These are phyloP conservation scores for Hypoxylon fragiforme DNA, from an alignment of 495 filamentous ascomycete genomes.

Conservation along the genomic window DNA sequence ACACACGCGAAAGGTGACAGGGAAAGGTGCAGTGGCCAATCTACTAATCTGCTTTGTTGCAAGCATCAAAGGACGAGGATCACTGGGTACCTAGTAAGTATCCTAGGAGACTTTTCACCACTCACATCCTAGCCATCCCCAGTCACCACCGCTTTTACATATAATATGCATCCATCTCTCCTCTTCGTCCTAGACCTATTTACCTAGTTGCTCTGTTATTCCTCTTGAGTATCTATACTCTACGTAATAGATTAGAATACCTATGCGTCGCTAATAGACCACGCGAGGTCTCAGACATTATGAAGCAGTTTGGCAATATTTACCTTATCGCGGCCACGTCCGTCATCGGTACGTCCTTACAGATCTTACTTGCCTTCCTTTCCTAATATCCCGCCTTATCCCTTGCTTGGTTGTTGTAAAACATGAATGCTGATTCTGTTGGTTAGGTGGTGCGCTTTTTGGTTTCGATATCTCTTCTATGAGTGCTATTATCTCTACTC, in stretches of 20 bases:
- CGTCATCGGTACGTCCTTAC: conserved; percentile 60
- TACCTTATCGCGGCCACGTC: conserved; percentile 75
- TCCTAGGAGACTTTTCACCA: background rate
- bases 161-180: conserved; percentile 23
- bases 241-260: background rate
- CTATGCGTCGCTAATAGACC: conserved; percentile 31
- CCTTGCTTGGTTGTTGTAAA: too few relatives aligned
- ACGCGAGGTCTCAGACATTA: conserved; percentile 39
- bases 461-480: conserved; percentile 85
- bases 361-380: background rate
- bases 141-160: conserved; percentile 6
- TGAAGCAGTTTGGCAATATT: conserved; percentile 65
- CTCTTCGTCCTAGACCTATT: conserved; percentile 3
- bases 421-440: conserved; percentile 31
- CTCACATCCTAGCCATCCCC: background rate
- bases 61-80: conserved; percentile 18
- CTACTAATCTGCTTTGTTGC: conserved; percentile 21
- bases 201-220: conserved; percentile 3
- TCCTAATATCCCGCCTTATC: too few relatives aligned
- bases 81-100: background rate
- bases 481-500: conserved; percentile 70
- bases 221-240: conserved; percentile 2
- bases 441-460: conserved; percentile 72
- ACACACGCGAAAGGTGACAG: background rate
- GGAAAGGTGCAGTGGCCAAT: conserved; percentile 27